These are phyloP conservation scores for Trichoderma sp. DNA, from an alignment of 2,329 filamentous ascomycete genomes.

Conservation along the genomic window DNA sequence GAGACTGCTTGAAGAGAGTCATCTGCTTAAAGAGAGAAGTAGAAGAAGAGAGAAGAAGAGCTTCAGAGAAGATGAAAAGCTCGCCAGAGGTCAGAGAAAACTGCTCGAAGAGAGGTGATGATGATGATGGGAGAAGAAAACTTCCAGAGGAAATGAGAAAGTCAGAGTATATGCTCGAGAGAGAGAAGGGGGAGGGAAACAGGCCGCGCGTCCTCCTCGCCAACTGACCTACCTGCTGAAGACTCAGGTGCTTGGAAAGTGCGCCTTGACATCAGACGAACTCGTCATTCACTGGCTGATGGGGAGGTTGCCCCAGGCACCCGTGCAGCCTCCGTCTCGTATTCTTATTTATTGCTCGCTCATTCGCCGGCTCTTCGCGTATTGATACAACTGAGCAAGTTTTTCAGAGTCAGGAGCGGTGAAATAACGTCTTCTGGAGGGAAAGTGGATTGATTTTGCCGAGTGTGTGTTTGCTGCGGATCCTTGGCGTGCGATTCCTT, in stretches of 20 bases:
- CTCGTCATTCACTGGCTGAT: not conserved
- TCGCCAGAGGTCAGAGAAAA: not conserved
- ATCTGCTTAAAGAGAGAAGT: too few relatives aligned
- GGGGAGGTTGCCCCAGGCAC: not conserved
- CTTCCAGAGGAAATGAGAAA: not conserved
- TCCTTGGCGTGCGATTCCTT: not conserved
- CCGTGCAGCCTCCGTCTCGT: not conserved
- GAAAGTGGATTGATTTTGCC: not conserved
- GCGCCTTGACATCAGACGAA: not conserved
- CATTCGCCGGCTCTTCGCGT: not conserved
- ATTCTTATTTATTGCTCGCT: not conserved
- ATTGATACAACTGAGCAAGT: not conserved
- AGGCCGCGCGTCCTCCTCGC: not conserved
- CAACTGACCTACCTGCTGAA: not conserved
- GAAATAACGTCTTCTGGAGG: not conserved
- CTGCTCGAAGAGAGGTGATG: not conserved
- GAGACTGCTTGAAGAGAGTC: too few relatives aligned
- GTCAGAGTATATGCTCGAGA: not conserved
- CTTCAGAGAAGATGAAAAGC: not conserved
- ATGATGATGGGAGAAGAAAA: not conserved
- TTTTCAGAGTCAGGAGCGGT: not conserved
- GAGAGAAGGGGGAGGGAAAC: not conserved
- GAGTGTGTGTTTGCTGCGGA: not conserved
- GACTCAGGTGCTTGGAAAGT: not conserved
- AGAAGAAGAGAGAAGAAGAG: not conserved